Percentiles rank a stretch among this genome's conserved stretches.
Conservation (phyloP, 495 filamentous ascomycete genomes). For the Xylaria bambusicola region DNA sequence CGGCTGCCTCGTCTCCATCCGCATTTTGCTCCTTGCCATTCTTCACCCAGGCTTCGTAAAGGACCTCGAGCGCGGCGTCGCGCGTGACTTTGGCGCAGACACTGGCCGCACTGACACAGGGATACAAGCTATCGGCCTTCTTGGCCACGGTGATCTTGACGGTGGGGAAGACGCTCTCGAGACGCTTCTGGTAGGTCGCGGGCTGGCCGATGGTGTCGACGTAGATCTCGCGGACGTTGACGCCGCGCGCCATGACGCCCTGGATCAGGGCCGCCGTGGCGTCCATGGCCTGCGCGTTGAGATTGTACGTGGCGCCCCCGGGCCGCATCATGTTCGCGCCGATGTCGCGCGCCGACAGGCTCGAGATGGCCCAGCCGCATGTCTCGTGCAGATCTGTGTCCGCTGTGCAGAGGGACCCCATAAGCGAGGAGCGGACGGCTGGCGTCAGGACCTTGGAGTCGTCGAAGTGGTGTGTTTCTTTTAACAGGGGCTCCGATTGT, state of each 20-base stretch:
- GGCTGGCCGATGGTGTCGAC: constrained; percentile 93
- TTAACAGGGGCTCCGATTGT: constrained; percentile 70
- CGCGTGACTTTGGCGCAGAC: constrained; percentile 95
- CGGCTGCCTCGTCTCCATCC: constrained; percentile 20
- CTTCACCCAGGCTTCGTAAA: constrained; percentile 54
- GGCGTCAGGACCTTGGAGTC: constrained; percentile 88
- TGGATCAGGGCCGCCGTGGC: constrained; percentile 85
- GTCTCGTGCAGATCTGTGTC: constrained; percentile 61
- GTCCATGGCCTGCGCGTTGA: constrained; percentile 98
- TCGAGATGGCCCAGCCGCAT: constrained; percentile 80
- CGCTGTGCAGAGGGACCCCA: constrained; percentile 71
- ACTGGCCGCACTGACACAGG: constrained; percentile 88
- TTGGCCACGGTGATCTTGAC: constrained; percentile 84
- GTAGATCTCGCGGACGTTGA: constrained; percentile 85
- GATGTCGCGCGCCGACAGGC: constrained; percentile 85
- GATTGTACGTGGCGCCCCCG: constrained; percentile 68
- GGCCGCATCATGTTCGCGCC: constrained; percentile 76
- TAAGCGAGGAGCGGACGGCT: constrained; percentile 68
- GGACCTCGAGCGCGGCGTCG: constrained; percentile 80
- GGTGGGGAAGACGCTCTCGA: constrained; percentile 82
- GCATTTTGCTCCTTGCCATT: constrained; percentile 16
- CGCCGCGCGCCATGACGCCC: constrained; percentile 68
- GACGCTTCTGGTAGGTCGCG: constrained; percentile 74
- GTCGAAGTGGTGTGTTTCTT: constrained; percentile 78
- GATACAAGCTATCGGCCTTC: constrained; percentile 93